Conservation (phyloP, 2,329 filamentous ascomycete genomes). For the Xenosphaeropsis pyriputrescens region DNA sequence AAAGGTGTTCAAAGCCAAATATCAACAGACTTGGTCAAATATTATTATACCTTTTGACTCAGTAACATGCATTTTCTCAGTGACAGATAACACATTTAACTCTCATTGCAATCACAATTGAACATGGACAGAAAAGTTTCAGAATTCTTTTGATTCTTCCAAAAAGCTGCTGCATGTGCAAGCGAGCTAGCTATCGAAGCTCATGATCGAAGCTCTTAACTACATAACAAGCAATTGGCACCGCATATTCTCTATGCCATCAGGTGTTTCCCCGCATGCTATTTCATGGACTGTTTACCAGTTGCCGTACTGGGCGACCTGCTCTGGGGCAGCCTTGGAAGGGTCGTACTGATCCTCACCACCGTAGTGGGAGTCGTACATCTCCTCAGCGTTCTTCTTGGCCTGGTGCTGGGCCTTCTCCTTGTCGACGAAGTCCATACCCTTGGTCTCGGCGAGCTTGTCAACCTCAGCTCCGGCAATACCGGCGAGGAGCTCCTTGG, state of each 20-base stretch:
- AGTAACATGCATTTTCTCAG: too few species aligned
- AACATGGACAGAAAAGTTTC: too few species aligned
- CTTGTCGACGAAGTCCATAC: constrained; percentile 41
- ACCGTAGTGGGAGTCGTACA: constrained; percentile 50
- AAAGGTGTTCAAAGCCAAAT: too few species aligned
- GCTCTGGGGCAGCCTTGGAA: constrained; percentile 21
- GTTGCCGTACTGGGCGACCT: constrained; percentile 15
- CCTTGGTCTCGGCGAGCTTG: constrained; percentile 59
- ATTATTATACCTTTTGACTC: too few species aligned
- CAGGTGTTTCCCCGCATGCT: neutral
- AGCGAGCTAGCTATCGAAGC: too few species aligned
- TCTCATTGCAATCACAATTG: too few species aligned
- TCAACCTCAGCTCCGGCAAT: constrained; percentile 64
- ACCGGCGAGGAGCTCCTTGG: constrained; percentile 63
- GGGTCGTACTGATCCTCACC: constrained; percentile 39
- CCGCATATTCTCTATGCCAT: neutral
- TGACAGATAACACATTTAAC: too few species aligned
- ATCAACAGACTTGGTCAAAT: too few species aligned
- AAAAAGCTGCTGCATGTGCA: too few species aligned
- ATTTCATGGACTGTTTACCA: constrained; percentile 1
- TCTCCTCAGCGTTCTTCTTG: constrained; percentile 36
- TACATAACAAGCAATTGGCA: too few species aligned
- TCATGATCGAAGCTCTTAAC: too few species aligned
- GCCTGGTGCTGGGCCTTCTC: constrained; percentile 44
- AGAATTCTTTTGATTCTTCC: too few species aligned